A percentile compares a stretch with the other conserved stretches of the same genome.
Conservation (phyloP, 139 green algal genomes). For the Raphidocelis subcapitata region DNA sequence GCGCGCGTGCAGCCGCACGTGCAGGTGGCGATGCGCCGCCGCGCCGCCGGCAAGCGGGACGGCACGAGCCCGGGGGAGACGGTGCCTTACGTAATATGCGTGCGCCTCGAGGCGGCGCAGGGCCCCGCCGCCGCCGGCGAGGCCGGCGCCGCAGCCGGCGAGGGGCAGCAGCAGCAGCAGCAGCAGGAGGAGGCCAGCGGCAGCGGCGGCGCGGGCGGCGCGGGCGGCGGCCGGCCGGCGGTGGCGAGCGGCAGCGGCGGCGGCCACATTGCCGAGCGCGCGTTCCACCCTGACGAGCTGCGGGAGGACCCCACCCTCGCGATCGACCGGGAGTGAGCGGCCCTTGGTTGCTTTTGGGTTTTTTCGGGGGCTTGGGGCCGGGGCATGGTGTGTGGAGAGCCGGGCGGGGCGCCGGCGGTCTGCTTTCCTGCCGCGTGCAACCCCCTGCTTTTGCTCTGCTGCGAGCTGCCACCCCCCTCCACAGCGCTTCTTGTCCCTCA, state of each 20-base stretch:
- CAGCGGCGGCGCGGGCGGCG: background rate
- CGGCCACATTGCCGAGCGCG: constrained; percentile 81
- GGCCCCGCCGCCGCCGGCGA: constrained; percentile 5
- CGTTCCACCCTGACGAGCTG: constrained; percentile 92
- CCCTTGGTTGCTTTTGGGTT: too few relatives aligned
- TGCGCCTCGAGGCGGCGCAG: constrained; percentile 22
- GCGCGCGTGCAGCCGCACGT: constrained; percentile 94
- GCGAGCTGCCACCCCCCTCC: too few relatives aligned
- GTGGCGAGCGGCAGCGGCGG: constrained; percentile 28
- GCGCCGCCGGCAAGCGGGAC: constrained; percentile 72
- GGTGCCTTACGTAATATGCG: constrained; percentile 96
- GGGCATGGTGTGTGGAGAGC: too few relatives aligned
- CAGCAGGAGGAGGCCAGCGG: constrained; percentile 8
- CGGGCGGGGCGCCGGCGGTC: too few relatives aligned
- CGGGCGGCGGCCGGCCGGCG: too few relatives aligned
- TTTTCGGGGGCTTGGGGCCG: too few relatives aligned
- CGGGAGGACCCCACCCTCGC: constrained; percentile 42
- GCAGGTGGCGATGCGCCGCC: constrained; percentile 86
- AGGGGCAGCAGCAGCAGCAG: constrained; percentile 10
- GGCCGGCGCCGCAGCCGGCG: background rate
- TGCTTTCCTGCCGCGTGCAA: too few relatives aligned
- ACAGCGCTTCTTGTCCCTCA: too few relatives aligned
- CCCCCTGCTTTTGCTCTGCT: too few relatives aligned
- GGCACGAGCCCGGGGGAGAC: constrained; percentile 81
- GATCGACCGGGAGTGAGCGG: constrained; percentile 81